These are phyloP conservation scores for Eimeria praecox DNA, from an alignment of 169 alveolate genomes.

Conservation along the genomic window DNA sequence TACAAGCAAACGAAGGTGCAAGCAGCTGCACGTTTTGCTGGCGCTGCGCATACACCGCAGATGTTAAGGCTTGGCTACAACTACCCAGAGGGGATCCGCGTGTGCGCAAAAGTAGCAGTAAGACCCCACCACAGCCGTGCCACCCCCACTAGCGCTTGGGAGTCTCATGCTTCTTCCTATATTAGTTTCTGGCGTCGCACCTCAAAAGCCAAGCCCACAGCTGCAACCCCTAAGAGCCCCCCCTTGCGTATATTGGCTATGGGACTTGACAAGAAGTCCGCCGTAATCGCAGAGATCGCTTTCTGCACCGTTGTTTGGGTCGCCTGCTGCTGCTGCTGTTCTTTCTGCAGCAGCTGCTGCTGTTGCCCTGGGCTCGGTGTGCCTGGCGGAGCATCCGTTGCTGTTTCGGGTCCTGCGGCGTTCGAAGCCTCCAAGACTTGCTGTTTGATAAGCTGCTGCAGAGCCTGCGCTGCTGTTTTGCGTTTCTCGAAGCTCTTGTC, in stretches of 20 bases:
- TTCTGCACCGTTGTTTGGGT: constrained; percentile 31
- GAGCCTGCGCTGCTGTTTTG: constrained; percentile 80
- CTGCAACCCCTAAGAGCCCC: constrained; percentile 76
- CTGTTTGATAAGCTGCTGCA: constrained; percentile 63
- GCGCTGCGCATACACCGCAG: not conserved
- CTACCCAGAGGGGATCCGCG: not conserved
- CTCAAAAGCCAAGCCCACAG: constrained; percentile 79
- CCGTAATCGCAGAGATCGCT: constrained; percentile 28
- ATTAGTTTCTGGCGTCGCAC: not conserved
- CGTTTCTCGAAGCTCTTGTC: constrained; percentile 83
- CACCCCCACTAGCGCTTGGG: not conserved
- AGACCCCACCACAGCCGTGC: not conserved
- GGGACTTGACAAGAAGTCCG: constrained; percentile 62
- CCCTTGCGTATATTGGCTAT: constrained; percentile 70
- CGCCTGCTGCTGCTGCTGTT: constrained; percentile 28
- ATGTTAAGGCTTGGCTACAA: not conserved
- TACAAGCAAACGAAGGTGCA: not conserved
- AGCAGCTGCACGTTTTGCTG: not conserved
- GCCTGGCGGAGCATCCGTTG: constrained; percentile 8
- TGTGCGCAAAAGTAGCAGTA: not conserved
- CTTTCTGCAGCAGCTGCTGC: constrained; percentile 4
- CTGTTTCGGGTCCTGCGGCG: not conserved
- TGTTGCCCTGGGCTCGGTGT: not conserved
- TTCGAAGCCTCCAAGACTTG: constrained; percentile 10
- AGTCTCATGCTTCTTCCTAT: not conserved